Evolutionary conservation across 768 basidiomycete species (phyloP).

Genomic region (Serendipita sp.): DNA sequence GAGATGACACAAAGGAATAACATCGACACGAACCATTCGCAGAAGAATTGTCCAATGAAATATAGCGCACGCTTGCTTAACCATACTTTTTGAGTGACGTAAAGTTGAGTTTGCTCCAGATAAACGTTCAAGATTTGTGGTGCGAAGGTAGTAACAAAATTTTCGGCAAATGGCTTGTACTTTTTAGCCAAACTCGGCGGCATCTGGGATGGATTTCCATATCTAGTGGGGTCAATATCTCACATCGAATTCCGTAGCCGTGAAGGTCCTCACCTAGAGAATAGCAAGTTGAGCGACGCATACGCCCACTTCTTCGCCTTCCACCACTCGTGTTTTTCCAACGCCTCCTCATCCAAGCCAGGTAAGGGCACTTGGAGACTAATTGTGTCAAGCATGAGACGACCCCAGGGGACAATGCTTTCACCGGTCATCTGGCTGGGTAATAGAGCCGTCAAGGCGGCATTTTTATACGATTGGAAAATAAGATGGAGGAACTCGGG

Average conservation of each 20-base stretch:
- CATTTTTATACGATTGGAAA: slow-evolving; percentile 73
- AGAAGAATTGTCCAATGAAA: slow-evolving; percentile 72
- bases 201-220: slow-evolving; percentile 77
- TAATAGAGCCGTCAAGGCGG: slow-evolving; percentile 59
- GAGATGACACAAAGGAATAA: neutral
- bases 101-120: slow-evolving; percentile 52
- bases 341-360: slow-evolving; percentile 53
- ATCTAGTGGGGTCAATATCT: slow-evolving; percentile 27
- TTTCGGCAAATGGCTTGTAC: slow-evolving; percentile 56
- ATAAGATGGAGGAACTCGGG: slow-evolving; percentile 62
- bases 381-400: slow-evolving; percentile 66
- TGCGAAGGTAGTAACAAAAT: slow-evolving; percentile 63
- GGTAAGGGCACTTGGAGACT: slow-evolving; percentile 51
- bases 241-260: neutral
- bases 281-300: slow-evolving; percentile 58
- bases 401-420: slow-evolving; percentile 77
- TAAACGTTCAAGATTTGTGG: slow-evolving; percentile 80
- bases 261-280: slow-evolving; percentile 39
- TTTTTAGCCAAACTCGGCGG: slow-evolving; percentile 53
- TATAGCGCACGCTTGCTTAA: slow-evolving; percentile 71
- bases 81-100: slow-evolving; percentile 60
- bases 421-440: slow-evolving; percentile 58
- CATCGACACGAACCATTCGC: slow-evolving; percentile 50
- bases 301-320: slow-evolving; percentile 90
- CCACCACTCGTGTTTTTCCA: slow-evolving; percentile 78